Evolutionary conservation across 768 basidiomycete species (phyloP).

Genomic region (Termitomyces sp.): DNA sequence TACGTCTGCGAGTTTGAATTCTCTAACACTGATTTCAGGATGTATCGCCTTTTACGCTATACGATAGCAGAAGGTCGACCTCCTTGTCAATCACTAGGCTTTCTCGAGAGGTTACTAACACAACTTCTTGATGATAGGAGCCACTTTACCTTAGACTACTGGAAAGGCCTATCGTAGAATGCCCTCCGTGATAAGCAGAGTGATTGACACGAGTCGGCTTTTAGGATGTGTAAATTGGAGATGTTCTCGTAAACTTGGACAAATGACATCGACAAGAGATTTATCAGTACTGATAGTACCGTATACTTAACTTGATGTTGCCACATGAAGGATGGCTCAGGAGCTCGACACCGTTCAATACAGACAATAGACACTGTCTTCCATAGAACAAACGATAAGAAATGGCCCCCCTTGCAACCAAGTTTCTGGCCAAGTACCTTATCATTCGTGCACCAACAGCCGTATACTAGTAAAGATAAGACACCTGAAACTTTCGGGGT

Average conservation of each 20-base stretch:
- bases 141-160: not conserved
- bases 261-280: not conserved
- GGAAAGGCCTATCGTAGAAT: not conserved
- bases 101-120: not conserved
- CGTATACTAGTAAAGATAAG: constrained; percentile 1
- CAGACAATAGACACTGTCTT: not conserved
- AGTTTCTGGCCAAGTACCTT: not conserved
- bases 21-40: not conserved
- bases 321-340: not conserved
- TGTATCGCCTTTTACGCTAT: not conserved
- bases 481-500: not conserved
- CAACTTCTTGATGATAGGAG: not conserved
- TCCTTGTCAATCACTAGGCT: not conserved
- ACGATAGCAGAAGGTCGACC: not conserved
- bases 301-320: not conserved
- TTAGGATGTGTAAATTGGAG: not conserved
- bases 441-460: not conserved
- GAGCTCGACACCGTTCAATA: not conserved
- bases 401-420: not conserved
- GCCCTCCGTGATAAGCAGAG: not conserved
- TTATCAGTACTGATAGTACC: not conserved
- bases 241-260: not conserved
- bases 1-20: not conserved
- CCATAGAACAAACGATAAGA: not conserved
- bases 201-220: not conserved